A percentile compares a stretch with the other conserved stretches of the same genome.
These are phyloP conservation scores for Taphrina communis DNA, from an alignment of 1,139 yeast genomes.

Conservation along the genomic window DNA sequence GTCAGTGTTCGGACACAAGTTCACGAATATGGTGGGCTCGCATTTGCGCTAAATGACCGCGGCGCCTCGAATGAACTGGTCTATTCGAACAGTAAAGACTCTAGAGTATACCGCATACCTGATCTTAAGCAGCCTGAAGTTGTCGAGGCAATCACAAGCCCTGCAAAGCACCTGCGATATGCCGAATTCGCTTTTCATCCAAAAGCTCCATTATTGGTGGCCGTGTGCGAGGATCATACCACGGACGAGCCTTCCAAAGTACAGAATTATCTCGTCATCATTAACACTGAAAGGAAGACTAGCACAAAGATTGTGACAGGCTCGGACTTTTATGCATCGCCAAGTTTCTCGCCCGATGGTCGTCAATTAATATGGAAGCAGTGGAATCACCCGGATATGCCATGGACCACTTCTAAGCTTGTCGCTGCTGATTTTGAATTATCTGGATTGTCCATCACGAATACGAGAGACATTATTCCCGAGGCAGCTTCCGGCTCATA, in stretches of 20 bases:
- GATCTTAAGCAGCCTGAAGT: neutral
- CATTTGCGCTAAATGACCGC: conserved; percentile 7
- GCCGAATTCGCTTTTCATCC: conserved; percentile 33
- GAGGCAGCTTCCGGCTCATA: neutral
- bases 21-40: conserved; percentile 37
- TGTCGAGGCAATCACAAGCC: conserved; percentile 9
- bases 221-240: conserved; percentile 39
- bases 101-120: conserved; percentile 14
- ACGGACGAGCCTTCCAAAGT: conserved; percentile 22
- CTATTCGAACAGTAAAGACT: conserved; percentile 24
- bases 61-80: neutral
- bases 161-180: conserved; percentile 14
- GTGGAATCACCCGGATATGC: conserved; percentile 39
- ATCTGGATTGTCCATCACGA: neutral
- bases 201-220: neutral
- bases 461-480: neutral
- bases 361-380: conserved; percentile 27
- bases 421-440: conserved; percentile 16
- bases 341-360: conserved; percentile 35
- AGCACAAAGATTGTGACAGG: conserved; percentile 4
- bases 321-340: conserved; percentile 33
- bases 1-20: conserved; percentile 31
- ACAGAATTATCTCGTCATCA: conserved; percentile 27
- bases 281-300: neutral
- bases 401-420: conserved; percentile 36